Conservation (phyloP, 805 yeast species). For the Limtongozyma cylindracea region DNA sequence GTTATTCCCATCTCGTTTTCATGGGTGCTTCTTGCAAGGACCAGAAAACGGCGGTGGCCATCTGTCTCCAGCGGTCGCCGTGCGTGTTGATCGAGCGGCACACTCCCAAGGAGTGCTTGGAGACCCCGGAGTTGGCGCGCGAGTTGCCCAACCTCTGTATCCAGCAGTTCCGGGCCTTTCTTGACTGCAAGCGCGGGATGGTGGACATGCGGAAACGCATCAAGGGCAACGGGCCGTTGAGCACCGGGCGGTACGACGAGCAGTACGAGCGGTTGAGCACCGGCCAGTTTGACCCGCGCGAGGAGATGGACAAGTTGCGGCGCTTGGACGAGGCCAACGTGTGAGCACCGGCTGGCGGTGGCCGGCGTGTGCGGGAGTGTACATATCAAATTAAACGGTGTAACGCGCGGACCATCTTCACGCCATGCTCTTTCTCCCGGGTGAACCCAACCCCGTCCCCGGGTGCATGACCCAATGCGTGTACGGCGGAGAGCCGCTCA, state of each 20-base stretch:
- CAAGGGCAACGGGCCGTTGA: conserved; percentile 79
- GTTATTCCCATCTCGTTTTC: too few relatives aligned
- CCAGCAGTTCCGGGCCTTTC: conserved; percentile 61
- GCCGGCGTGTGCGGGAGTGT: too few relatives aligned
- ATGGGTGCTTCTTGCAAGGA: too few relatives aligned
- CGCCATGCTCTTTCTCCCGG: too few relatives aligned
- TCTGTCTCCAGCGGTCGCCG: conserved; percentile 88
- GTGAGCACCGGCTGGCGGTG: too few relatives aligned
- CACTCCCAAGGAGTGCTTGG: conserved; percentile 72
- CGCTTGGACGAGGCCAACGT: conserved; percentile 32
- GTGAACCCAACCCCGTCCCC: too few relatives aligned
- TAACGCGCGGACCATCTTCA: too few relatives aligned
- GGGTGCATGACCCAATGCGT: too few relatives aligned
- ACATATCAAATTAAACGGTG: too few relatives aligned
- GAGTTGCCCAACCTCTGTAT: conserved; percentile 75
- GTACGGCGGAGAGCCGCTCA: too few relatives aligned
- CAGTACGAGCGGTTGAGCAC: conserved; percentile 52
- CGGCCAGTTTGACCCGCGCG: conserved; percentile 66
- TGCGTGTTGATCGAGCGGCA: conserved; percentile 81
- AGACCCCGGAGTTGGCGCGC: conserved; percentile 48
- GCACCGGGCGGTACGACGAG: conserved; percentile 83
- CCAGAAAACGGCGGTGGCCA: conserved; percentile 84
- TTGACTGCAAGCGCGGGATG: conserved; percentile 79
- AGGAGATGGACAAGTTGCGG: conserved; percentile 53
- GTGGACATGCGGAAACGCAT: conserved; percentile 82